Base-by-base conservation (phyloP, 2,329 filamentous ascomycete species). In the Lasiodiplodia sp. region DNA sequence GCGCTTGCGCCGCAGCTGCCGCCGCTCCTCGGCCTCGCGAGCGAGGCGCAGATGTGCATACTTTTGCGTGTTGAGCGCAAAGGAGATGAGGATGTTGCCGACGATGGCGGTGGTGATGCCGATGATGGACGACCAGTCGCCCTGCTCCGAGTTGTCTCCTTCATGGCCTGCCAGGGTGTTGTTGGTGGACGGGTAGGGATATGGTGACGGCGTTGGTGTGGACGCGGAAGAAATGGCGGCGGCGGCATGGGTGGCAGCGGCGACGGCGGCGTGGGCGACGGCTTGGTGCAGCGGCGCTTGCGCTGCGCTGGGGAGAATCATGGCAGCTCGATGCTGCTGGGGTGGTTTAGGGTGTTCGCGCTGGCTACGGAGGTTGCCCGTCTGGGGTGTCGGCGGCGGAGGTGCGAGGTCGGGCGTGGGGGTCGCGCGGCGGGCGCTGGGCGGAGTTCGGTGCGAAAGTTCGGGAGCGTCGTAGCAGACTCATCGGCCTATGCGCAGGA, bases 61-160 rank as follows among this genome's bases (percentile, higher is more conserved):
- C 72, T 96, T 89, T 81, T 99, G 96, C 62, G 96, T 95, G 77
- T 99, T 99, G 70, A 99, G 88, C 14, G 96, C 96, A 71, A 99
- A 89, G 0, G 95, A 97, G 72, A 99, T 98, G 66, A 99, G 86
- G 40, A 97, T 84, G 76, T 99, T 99, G 68, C 96, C 96, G 64
- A 91, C 87, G 75, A 99, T 96, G 63, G 96, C 94, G 2, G 94
- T 97, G 66, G 95, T 82, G 75, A 99, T 97, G 74, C 96, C 96
- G 76, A 99, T 98, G 66, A 98, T 84, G 31, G 94, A 96, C 57
- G 94, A 97, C 94, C 95, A 98, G 71, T 79, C 62, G 25, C 60
- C 67, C 18, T 57, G 58, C 25, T 65, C 37, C 14, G 51, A 18
- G 11, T 5, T 21, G n/a, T 52, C 44, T 23, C 65, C 37, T 6